Base-by-base conservation (phyloP, 176 grass and related monocot species). In the Bolboschoenus planiculmis region DNA sequence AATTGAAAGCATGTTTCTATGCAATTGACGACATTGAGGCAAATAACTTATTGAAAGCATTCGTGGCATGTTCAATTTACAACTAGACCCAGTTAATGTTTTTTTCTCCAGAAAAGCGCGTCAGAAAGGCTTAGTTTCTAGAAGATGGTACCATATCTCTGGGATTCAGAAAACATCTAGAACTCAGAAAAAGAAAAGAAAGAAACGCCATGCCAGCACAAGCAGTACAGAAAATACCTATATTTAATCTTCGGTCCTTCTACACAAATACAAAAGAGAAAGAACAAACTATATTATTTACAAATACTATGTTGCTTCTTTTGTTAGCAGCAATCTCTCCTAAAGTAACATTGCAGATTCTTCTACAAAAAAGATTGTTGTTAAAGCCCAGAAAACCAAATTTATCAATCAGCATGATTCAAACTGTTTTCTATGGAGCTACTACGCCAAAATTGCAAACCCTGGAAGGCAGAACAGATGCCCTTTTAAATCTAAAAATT, bases 401-500 rank as follows among this genome's bases (percentile, higher is more conserved):
- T 36, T 26, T 34, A 60, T 80, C 14, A 59, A 80, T 77, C 78
- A 80, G 78, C 56, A 58, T 16, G 39, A 66, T 66, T 82, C 80
- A 61, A 82, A 15, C 60, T 66, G 24, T 63, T 82, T 30, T 18
- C 56, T 82, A 59, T 44, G 40, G 34, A 82, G 60, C 59, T 82
- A 48, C 80, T 10, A 6, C n/a, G n/a, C n/a, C 80, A 82, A 82
- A 82, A 82, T 82, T 82, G 54, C 40, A 61, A 64, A 46, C 36
- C 53, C 51, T 15, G 4, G 33, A 65, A 65, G 76, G 79, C 86
- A 90, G 87, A 95, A 99, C 57, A 91, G 87, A 78, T 16, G 53
- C 54, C 30, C 71, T 58, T n/a, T 39, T 78, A 78, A 75, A 64
- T 81, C 63, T 87, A 89, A 73, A 74, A 72, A 82, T 86, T 76